A percentile compares a stretch with the other conserved stretches of the same genome.
Conservation (phyloP, 225 moss, liverwort and hornwort genomes). For the Ulota crispa region DNA sequence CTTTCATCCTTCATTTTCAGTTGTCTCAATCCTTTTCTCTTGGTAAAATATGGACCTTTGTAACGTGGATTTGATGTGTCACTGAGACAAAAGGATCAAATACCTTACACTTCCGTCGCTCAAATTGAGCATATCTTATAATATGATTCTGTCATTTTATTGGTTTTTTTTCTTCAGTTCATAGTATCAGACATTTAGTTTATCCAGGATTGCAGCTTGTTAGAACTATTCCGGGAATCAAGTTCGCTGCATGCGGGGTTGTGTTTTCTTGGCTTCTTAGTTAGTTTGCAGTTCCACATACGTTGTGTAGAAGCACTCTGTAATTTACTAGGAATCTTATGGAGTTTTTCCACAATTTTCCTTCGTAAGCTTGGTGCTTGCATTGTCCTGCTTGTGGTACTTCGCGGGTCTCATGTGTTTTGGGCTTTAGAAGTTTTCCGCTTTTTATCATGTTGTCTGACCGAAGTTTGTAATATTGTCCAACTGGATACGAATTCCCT, state of each 20-base stretch:
- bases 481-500: neutral
- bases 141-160: neutral
- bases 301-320: neutral
- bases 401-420: neutral
- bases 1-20: slow-evolving; percentile 4
- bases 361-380: neutral
- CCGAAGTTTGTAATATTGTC: neutral
- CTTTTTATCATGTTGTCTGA: neutral
- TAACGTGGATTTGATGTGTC: slow-evolving; percentile 13
- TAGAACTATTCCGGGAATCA: neutral
- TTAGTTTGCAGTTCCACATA: slow-evolving; percentile 1
- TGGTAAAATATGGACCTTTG: slow-evolving; percentile 1
- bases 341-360: neutral
- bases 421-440: neutral
- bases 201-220: neutral
- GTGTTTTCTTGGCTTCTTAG: slow-evolving; percentile 8
- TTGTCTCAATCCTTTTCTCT: slow-evolving; percentile 4
- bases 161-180: neutral
- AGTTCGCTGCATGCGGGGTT: neutral
- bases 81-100: neutral
- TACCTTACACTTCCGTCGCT: neutral
- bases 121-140: neutral
- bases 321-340: neutral
- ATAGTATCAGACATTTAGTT: neutral
- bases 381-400: slow-evolving; percentile 6